Evolutionary conservation across 2,329 filamentous ascomycete genomes (phyloP), one percentile per base, ranked within the genome.

Genomic region (Trichoderma polysporum): DNA sequence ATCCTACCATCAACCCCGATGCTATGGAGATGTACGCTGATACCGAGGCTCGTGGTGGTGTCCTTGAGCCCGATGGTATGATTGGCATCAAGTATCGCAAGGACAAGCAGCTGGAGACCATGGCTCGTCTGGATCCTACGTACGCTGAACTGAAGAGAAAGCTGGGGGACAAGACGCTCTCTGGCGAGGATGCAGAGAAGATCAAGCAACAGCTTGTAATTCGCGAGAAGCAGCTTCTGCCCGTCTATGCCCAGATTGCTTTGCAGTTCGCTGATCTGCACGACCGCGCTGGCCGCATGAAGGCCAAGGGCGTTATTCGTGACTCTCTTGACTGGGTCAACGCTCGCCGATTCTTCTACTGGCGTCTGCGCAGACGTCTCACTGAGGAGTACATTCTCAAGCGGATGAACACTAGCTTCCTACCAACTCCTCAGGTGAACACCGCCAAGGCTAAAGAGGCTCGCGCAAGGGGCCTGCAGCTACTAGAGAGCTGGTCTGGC

Each of bases 1-100:
- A 99, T 78, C 95, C 95, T 57, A 98, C 95, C 71, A 99, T 99
- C 85, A 98, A 99, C 85, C 89, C 93, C 19, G 88, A 92, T 54
- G 90, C 89, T 76, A 99, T 99, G 95, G 95, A 99, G 81, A 99
- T 99, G 95, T 99, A 99, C 79, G 95, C 95, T 66, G 95, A 99
- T 76, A 90, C 91, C 71, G 94, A 99, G 72, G 86, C 95, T 66
- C 95, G 95, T 69, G 95, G 94, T 82, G 95, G 95, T 90, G 94
- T 99, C 56, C 87, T 99, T 70, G 95, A 99, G 81, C 95, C 95
- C 8, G 95, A 99, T 79, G 95, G 95, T 84, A 98, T 98, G 76
- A 90, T 99, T 66, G 93, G 93, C 79, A 98, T 99, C 88, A 99
- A 98, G 83, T 99, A 94, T 86, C 92, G 93, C 78, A 94, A 92